Base-by-base conservation (phyloP, 2,329 filamentous ascomycete species). In the Diaporthe longicolla region DNA sequence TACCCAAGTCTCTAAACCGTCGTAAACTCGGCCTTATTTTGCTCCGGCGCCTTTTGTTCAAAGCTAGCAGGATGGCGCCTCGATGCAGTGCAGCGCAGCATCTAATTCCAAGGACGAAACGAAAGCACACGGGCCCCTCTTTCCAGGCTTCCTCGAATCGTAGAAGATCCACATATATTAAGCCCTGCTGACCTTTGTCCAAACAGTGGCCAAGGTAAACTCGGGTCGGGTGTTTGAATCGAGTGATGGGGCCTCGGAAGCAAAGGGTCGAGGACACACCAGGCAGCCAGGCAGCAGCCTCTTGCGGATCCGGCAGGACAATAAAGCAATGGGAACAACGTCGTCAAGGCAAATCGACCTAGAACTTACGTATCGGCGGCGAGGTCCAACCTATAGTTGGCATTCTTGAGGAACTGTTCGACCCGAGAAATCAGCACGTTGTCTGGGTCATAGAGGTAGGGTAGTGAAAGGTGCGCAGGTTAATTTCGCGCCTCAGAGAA, bases 341-440 rank as follows among this genome's bases (percentile, higher is more conserved):
- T 54, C 32, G 50, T 32, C 37, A 74, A 37, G 37, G 32, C 48
- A 78, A 77, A 72, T 50, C 37, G 55, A 72, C 77, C 65, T 68
- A 29, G 19, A n/a, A 90, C 89, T 89, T 84, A 91, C 89, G 85
- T 82, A 83, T 91, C 88, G 65, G 89, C 82, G 52, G 89, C 89
- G 73, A 88, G 84, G 73, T 90, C 86, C 9, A 90, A 79, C 78
- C 86, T 88, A 79, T 87, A 90, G 59, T 83, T 83, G 8, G 85
- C 79, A 61, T 82, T 84, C 77, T 86, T 89, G 29, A 89, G 82
- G 76, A 82, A 88, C 87, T 89, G 78, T 74, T 84, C 61, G 37
- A 63, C 4, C n/a, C 29, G 35, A 61, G 54, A 73, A 52, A 59
- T 73, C 24, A 72, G 69, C 57, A 59, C 26, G 10, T n/a, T 13